Conservation (phyloP, 805 yeast species). For the Metschnikowia shivogae region DNA sequence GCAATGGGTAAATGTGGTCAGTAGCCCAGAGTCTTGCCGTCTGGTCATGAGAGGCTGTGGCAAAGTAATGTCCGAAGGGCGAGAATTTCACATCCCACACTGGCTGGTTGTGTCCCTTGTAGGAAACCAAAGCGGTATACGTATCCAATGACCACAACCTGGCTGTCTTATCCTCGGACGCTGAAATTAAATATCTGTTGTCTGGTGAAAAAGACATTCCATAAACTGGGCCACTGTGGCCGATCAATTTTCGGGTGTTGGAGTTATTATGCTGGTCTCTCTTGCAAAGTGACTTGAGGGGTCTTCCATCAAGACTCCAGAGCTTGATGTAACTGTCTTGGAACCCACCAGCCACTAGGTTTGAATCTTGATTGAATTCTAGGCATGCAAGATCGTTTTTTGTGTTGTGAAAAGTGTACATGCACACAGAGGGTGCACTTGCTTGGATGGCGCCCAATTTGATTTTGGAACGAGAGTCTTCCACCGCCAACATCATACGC, state of each 20-base stretch:
- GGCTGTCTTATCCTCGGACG: conserved; percentile 89
- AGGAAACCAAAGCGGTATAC: conserved; percentile 82
- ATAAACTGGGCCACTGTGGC: conserved; percentile 93
- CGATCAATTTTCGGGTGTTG: conserved; percentile 60
- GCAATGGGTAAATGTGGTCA: conserved; percentile 92
- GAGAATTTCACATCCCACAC: conserved; percentile 96
- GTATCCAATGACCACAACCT: conserved; percentile 94
- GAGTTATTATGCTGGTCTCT: conserved; percentile 48
- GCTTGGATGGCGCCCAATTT: conserved; percentile 68
- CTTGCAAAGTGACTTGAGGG: conserved; percentile 59
- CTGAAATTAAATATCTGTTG: conserved; percentile 69
- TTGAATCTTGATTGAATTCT: conserved; percentile 82
- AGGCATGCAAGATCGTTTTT: conserved; percentile 82
- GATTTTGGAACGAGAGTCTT: conserved; percentile 76
- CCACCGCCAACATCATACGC: conserved; percentile 70
- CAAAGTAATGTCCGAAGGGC: conserved; percentile 95
- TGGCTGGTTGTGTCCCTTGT: conserved; percentile 94
- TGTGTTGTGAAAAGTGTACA: conserved; percentile 97
- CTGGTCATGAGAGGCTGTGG: conserved; percentile 97
- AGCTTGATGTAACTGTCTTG: conserved; percentile 86
- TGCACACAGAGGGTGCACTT: conserved; percentile 88
- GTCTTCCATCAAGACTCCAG: conserved; percentile 92
- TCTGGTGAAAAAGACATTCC: conserved; percentile 91
- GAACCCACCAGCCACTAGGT: conserved; percentile 89
- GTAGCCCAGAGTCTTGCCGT: conserved; percentile 98